Evolutionary conservation across 805 yeast genomes (phyloP).

Genomic region (Monosporozyma yasuniensis): DNA sequence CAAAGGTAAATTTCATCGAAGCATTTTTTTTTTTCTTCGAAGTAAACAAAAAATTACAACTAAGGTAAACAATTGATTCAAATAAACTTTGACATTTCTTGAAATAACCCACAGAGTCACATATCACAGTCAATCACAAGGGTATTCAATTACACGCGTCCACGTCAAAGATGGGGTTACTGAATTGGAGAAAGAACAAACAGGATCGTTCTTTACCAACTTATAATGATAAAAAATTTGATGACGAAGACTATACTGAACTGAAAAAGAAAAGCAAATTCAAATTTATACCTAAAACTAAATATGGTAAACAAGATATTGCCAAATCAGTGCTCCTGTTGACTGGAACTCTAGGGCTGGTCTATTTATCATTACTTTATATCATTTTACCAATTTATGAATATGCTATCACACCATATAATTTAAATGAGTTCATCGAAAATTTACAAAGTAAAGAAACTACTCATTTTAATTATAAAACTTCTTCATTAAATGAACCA

Average conservation of each 20-base stretch:
- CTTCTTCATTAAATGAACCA: constrained; percentile 17
- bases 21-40: background rate
- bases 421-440: background rate
- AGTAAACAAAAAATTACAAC: background rate
- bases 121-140: background rate
- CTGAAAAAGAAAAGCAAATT: background rate
- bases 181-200: background rate
- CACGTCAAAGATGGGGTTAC: background rate
- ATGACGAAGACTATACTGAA: background rate
- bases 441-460: background rate
- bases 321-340: background rate
- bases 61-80: background rate
- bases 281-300: background rate
- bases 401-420: background rate
- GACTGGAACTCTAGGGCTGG: background rate
- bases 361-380: background rate
- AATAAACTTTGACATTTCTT: background rate
- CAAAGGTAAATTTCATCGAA: background rate
- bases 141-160: background rate
- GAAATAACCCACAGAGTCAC: background rate
- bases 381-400: background rate
- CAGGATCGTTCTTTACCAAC: background rate
- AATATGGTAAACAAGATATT: background rate
- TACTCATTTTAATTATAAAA: constrained; percentile 6
- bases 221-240: background rate